Percentiles rank a stretch among this genome's conserved stretches.
These are phyloP conservation scores for Quercus berberidifolia DNA, from an alignment of 306 rosid genomes.

Conservation along the genomic window DNA sequence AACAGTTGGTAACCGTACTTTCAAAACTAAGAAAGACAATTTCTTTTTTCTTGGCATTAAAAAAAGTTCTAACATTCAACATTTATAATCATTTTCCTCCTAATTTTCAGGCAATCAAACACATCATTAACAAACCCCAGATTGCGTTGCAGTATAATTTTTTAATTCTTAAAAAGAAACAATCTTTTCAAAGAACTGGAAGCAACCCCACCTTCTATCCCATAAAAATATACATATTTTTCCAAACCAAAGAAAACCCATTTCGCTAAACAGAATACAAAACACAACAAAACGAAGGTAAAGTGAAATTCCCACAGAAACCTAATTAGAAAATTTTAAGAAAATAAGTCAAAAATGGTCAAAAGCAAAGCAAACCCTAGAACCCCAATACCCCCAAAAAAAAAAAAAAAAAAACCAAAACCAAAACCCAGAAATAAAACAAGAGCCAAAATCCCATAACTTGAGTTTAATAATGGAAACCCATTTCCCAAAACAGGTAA, in stretches of 20 bases:
- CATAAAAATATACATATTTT: conserved; percentile 17
- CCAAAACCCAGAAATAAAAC: neutral
- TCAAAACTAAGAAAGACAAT: neutral
- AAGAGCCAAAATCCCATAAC: conserved; percentile 12
- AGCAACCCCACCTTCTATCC: conserved; percentile 7
- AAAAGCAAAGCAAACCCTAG: conserved; percentile 35
- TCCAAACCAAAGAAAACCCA: neutral
- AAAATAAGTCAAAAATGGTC: neutral
- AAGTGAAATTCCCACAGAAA: neutral
- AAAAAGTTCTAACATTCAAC: neutral
- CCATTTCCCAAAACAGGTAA: conserved; percentile 17
- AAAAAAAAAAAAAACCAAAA: neutral
- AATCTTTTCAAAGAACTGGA: neutral
- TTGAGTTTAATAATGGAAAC: conserved; percentile 17
- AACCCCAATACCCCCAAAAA: neutral
- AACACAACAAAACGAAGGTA: neutral
- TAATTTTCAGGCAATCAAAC: conserved; percentile 9
- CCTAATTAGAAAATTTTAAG: neutral
- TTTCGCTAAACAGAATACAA: neutral
- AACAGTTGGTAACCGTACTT: neutral
- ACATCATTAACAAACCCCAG: neutral
- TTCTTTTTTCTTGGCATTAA: neutral
- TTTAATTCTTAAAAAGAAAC: neutral
- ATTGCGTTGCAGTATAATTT: neutral
- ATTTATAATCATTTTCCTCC: neutral